Conservation (phyloP, 139 green algal genomes). For the Medakamo hakoo region DNA sequence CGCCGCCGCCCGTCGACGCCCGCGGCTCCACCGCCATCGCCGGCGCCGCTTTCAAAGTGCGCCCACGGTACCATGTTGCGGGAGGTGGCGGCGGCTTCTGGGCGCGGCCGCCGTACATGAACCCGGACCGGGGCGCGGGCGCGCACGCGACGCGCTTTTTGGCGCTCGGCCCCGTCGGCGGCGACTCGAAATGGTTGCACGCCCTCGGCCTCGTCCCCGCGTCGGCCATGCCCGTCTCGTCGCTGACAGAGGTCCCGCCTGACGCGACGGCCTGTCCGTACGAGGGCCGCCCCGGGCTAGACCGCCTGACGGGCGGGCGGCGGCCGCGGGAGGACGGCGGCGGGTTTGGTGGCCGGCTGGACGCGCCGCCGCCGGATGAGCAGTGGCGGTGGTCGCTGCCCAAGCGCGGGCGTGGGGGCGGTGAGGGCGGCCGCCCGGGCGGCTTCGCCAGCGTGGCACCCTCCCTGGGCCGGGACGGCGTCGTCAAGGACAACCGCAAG, state of each 20-base stretch:
- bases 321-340: conserved; percentile 3
- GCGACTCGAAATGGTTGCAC: conserved; percentile 52
- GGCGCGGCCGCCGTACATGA: conserved; percentile 62
- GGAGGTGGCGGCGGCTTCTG: conserved; percentile 31
- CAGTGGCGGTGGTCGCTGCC: neutral
- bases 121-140: conserved; percentile 54
- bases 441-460: neutral
- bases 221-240: conserved; percentile 31
- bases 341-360: conserved; percentile 2
- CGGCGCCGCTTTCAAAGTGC: conserved; percentile 21
- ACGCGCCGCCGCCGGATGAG: conserved; percentile 3
- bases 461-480: conserved; percentile 14
- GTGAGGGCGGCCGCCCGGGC: no score
- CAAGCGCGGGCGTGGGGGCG: neutral
- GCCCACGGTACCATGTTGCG: conserved; percentile 53
- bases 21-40: conserved; percentile 7
- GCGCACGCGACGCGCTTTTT: conserved; percentile 75
- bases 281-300: neutral
- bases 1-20: neutral
- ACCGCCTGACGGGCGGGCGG: neutral
- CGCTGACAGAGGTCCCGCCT: conserved; percentile 31
- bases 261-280: conserved; percentile 25
- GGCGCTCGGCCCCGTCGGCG: conserved; percentile 38
- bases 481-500: conserved; percentile 39
- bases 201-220: conserved; percentile 57